phyloP scores from a whole-genome alignment of 805 yeast species.

The Torulaspora microellipsoides region DNA sequence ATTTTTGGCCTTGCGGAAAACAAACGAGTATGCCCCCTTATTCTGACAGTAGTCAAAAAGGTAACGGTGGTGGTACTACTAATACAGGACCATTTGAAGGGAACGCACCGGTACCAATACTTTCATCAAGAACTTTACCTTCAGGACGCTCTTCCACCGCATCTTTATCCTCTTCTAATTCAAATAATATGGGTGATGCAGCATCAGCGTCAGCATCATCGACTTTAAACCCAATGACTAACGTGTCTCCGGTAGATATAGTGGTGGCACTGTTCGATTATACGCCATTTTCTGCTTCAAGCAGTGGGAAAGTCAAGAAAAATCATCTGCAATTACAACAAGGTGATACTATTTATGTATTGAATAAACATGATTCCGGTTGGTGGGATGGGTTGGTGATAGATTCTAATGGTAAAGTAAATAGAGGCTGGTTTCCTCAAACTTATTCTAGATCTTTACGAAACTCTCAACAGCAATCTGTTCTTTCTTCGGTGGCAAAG shows the following conservation, averaged over 20 bases:
- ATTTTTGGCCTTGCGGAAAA: too few species aligned
- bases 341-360: conserved; percentile 71
- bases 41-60: too few species aligned
- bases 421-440: conserved; percentile 84
- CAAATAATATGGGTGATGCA: neutral
- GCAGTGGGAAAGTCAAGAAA: conserved; percentile 7
- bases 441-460: conserved; percentile 37
- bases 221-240: conserved; percentile 3
- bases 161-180: neutral
- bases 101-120: too few species aligned
- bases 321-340: conserved; percentile 27
- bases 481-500: conserved; percentile 15
- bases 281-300: conserved; percentile 5
- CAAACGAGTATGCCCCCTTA: too few species aligned
- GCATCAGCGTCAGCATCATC: conserved; percentile 1
- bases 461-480: conserved; percentile 7
- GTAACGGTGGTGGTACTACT: too few species aligned
- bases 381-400: conserved; percentile 83
- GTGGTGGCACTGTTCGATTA: conserved; percentile 23
- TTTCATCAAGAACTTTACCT: neutral
- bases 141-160: neutral
- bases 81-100: too few species aligned
- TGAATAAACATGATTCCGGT: conserved; percentile 57
- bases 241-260: conserved; percentile 16
- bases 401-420: conserved; percentile 36